Base-by-base conservation (phyloP, 345 rosid species). In the Eutrema heterophyllum region DNA sequence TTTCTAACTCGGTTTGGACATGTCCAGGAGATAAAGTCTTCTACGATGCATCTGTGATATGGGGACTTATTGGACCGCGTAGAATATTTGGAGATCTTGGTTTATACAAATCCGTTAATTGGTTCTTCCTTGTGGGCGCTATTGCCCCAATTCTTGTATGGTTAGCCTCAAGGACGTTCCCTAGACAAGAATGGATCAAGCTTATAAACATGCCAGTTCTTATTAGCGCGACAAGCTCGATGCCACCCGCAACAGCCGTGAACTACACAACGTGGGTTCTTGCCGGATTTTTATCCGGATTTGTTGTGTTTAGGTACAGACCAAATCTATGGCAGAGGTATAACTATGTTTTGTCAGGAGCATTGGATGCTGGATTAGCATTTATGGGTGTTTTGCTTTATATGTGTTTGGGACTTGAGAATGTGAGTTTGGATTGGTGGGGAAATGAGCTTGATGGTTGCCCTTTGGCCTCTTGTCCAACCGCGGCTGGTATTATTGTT, bases 221-320 rank as follows among this genome's bases (percentile, higher is more conserved):
- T 60, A 84, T 95, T 0, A 90, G 97, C 0, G 98, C 98, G 0
- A 90, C 91, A 10, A 89, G 96, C 39, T 77, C 49, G 43, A 95
- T 95, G 99, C 99, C 98, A 6, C 98, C 99, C 0, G 99, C 99
- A 0, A 92, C 99, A n/a, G 99, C 98, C 0, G 99, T 95, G 24
- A 95, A 92, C 84, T 95, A 87, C 84, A 92, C 98, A 14, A 88
- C 94, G 0, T 92, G 99, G 99, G 76, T 92, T 50, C 60, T 88
- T 26, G 82, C 79, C 0, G 99, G 97, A 6, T 95, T 95, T 61
- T 67, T 95, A 11, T 95, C 99, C 0, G 97, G 99, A 9, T 95
- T 84, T 46, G 94, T 95, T 43, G 83, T 83, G 63, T 95, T 84
- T 55, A 79, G 99, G 70, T 92, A 87, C 69, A 74, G 80, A 55